A percentile compares a stretch with the other conserved stretches of the same genome.
Evolutionary conservation across 139 green algal species (phyloP).

Genomic region (Chlorella sp.): DNA sequence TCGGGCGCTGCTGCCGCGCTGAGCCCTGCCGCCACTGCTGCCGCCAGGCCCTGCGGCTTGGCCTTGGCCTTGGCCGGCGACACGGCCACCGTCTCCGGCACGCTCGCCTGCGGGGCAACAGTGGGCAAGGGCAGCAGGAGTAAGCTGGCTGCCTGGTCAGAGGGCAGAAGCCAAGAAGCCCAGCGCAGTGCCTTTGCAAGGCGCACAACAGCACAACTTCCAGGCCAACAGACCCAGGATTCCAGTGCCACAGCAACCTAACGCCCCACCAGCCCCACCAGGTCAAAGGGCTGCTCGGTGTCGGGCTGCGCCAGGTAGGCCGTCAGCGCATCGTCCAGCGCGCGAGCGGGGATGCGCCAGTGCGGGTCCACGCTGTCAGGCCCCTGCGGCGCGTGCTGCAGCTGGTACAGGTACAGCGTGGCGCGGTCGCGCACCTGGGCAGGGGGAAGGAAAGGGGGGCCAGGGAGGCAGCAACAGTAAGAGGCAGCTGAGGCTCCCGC

Average conservation of each 20-base stretch:
- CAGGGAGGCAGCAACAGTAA: neutral
- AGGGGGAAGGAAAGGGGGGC: neutral
- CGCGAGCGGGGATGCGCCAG: slow-evolving; percentile 75
- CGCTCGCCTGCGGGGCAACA: neutral
- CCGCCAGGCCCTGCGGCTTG: slow-evolving; percentile 50
- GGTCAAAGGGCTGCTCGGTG: slow-evolving; percentile 79
- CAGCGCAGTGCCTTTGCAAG: too few relatives aligned
- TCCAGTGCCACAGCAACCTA: neutral
- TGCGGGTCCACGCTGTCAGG: slow-evolving; percentile 54
- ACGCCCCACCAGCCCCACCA: slow-evolving; percentile 46
- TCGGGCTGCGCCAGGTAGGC: slow-evolving; percentile 78
- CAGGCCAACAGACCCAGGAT: neutral
- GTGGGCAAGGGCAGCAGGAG: neutral
- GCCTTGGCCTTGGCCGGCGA: slow-evolving; percentile 26
- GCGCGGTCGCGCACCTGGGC: slow-evolving; percentile 94
- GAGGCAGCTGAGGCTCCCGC: neutral
- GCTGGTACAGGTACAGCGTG: slow-evolving; percentile 92
- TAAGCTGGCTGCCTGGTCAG: too few relatives aligned
- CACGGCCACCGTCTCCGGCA: slow-evolving; percentile 6
- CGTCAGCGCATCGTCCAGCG: slow-evolving; percentile 83
- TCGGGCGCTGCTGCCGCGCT: slow-evolving; percentile 3
- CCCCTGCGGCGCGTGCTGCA: slow-evolving; percentile 64
- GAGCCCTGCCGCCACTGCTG: slow-evolving; percentile 35
- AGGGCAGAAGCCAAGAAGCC: too few relatives aligned
- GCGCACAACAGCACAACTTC: neutral